Percentiles rank a stretch among this genome's conserved stretches.
Conservation (phyloP, 164 flowering plant species). For the Vitis rotundifolia region DNA sequence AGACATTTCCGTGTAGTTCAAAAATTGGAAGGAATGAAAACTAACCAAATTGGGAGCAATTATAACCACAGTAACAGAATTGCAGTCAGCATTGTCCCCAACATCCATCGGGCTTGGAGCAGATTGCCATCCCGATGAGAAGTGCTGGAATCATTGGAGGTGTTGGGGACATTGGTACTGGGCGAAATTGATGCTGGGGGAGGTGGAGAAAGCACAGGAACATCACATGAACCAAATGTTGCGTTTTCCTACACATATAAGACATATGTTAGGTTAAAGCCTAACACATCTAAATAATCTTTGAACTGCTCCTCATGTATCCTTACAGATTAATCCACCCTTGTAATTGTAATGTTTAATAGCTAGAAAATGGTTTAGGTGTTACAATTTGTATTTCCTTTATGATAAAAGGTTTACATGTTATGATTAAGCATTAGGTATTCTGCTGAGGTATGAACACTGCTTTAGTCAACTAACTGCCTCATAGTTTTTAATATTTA, state of each 20-base stretch:
- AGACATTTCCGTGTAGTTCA: slow-evolving; percentile 1
- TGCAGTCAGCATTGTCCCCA: slow-evolving; percentile 7
- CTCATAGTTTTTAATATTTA: no score
- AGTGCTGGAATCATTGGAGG: neutral
- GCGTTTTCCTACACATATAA: slow-evolving; percentile 36
- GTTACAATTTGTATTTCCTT: neutral
- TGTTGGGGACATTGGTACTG: no score
- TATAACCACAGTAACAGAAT: slow-evolving; percentile 4
- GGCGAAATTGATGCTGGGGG: slow-evolving; percentile 33
- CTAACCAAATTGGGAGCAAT: neutral
- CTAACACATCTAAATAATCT: neutral
- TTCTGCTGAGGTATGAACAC: neutral
- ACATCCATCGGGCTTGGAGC: slow-evolving; percentile 10
- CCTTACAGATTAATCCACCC: neutral
- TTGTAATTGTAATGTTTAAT: no score
- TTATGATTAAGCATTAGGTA: neutral
- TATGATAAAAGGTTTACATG: neutral
- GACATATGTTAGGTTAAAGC: neutral
- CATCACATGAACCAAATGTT: slow-evolving; percentile 45
- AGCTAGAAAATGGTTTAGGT: neutral
- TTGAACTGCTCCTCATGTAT: neutral
- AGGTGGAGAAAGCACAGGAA: slow-evolving; percentile 46
- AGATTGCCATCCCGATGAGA: slow-evolving; percentile 11
- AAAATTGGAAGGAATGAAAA: neutral
- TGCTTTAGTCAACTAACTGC: no score